Evolutionary conservation across 2,329 filamentous ascomycete genomes (phyloP).

Genomic region (Alternaria brassicae): DNA sequence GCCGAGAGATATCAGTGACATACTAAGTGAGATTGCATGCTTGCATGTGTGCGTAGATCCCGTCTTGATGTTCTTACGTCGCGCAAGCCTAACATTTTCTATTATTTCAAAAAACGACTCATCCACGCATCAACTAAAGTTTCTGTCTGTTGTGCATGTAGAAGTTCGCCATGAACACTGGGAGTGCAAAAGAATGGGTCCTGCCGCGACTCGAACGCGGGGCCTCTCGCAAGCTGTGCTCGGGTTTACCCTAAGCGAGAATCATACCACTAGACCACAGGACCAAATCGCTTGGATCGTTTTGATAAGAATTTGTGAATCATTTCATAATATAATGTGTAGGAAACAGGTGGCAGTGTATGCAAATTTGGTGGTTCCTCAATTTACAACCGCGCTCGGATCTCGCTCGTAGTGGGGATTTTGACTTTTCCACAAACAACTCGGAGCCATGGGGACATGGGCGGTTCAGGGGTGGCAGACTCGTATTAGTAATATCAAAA

Average conservation of each 20-base stretch:
- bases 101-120: too few species aligned
- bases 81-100: too few species aligned
- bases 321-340: too few species aligned
- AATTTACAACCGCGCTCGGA: too few species aligned
- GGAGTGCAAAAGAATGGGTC: slow-evolving; percentile 26
- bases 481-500: not conserved
- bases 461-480: not conserved
- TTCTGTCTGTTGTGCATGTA: not conserved
- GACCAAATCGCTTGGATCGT: slow-evolving; percentile 9
- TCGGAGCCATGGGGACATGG: not conserved
- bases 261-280: slow-evolving; percentile 70
- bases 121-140: too few species aligned
- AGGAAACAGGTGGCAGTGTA: too few species aligned
- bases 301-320: too few species aligned
- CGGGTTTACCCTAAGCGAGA: slow-evolving; percentile 66
- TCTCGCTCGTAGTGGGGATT: too few species aligned
- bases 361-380: too few species aligned
- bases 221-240: slow-evolving; percentile 37
- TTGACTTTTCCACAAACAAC: not conserved
- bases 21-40: not conserved
- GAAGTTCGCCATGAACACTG: not conserved
- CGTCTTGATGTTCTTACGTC: too few species aligned
- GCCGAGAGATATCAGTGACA: not conserved
- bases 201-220: slow-evolving; percentile 40
- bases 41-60: not conserved